Conservation (phyloP, 768 basidiomycete species). For the Thelephora aurantiotincta region DNA sequence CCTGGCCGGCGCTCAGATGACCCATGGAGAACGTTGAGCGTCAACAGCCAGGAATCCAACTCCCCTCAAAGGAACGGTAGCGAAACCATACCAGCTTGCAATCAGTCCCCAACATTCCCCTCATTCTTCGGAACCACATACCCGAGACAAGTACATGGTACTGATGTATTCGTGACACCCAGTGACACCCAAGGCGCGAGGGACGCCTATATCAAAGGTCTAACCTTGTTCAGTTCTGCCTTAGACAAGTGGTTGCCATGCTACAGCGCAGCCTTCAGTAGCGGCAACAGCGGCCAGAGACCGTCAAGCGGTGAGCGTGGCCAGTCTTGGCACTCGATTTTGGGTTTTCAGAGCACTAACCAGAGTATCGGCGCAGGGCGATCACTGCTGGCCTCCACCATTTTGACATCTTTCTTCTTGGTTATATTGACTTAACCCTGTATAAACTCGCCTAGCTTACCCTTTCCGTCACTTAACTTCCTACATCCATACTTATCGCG, state of each 20-base stretch:
- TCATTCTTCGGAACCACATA: slow-evolving; percentile 34
- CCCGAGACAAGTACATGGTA: slow-evolving; percentile 33
- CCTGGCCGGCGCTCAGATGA: slow-evolving; percentile 20
- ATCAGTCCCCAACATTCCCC: slow-evolving; percentile 17
- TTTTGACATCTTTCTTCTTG: too few species aligned
- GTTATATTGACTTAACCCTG: too few species aligned
- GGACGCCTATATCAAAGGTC: slow-evolving; percentile 31
- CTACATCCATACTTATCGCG: too few species aligned
- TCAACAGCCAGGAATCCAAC: slow-evolving; percentile 33
- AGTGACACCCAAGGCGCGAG: slow-evolving; percentile 33
- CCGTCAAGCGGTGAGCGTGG: background rate
- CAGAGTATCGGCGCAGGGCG: too few species aligned
- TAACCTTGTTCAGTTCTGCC: slow-evolving; percentile 30
- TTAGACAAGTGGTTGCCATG: slow-evolving; percentile 36
- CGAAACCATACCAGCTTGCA: slow-evolving; percentile 26
- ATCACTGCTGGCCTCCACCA: too few species aligned
- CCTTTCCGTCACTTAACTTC: too few species aligned
- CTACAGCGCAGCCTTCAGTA: slow-evolving; percentile 13
- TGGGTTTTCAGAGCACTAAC: too few species aligned
- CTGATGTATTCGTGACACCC: slow-evolving; percentile 32
- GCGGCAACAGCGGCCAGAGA: background rate
- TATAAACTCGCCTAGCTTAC: too few species aligned
- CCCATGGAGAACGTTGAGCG: slow-evolving; percentile 37
- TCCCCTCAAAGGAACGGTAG: slow-evolving; percentile 28
- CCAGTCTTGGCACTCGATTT: background rate